Base-by-base conservation (phyloP, 352 stramenopile genomes). In the Lagenidium sp. region DNA sequence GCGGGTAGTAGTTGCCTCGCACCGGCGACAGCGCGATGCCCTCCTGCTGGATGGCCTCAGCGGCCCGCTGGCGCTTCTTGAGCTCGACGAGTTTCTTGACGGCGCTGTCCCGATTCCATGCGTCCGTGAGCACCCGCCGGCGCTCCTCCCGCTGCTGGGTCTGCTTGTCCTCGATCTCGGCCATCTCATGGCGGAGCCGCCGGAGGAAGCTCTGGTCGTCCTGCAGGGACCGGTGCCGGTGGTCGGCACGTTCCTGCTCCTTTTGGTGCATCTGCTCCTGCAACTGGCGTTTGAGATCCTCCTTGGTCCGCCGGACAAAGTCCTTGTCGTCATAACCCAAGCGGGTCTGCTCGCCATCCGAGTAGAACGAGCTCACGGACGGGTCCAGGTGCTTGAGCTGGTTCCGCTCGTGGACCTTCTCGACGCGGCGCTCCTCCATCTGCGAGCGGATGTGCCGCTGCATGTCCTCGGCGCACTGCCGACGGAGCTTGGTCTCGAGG, bases 71-170 rank as follows among this genome's bases (percentile, higher is more conserved):
- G 48, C 75, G 75, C 52, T 82, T 85, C 44, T 78, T 74, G 34
- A 43, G 44, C 51, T 74, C 65, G 12, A 82, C 69, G 8, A 85
- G 41, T 39, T 75, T 75, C 47, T 85, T 85, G 41, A 85, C 76
- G 13, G 60, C 55, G 50, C 57, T 74, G 44, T 79, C 76, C 11
- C 74, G 70, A 21, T 70, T 57, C 73, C 70, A 88, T 13, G 76
- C 61, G 21, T 77, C 64, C 1, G 73, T 86, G 34, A 88, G 64
- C 46, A 55, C 48, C 28, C 75, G 68, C 12, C 68, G 68, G 19
- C 64, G 61, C 47, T 80, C 68, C 1, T 85, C 66, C 11, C 68
- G 70, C 34, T 85, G 63, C 13, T 60, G 53, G 11, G 19, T 21
- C 48, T 79, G 57, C 47, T 83, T 82, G n/a, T 73, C 60, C 40